A percentile compares a stretch with the other conserved stretches of the same genome.
Conservation (phyloP, 2,329 filamentous ascomycete genomes). For the Sclerotinia minor region DNA sequence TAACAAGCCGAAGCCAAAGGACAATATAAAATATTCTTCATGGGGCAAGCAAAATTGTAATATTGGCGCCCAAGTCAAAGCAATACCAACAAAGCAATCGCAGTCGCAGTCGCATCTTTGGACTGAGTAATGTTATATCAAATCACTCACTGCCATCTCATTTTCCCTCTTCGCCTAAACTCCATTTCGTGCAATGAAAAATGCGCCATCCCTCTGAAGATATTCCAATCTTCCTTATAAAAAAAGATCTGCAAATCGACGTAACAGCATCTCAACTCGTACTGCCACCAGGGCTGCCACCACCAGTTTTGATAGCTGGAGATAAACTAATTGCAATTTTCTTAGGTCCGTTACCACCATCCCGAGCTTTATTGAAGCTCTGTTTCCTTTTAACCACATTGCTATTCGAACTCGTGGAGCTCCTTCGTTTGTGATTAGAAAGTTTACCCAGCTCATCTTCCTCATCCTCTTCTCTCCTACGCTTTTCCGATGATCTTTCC, state of each 20-base stretch:
- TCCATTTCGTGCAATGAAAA: slow-evolving; percentile 19
- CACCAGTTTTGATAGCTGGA: slow-evolving; percentile 43
- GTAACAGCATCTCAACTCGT: slow-evolving; percentile 11
- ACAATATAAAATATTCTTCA: background rate
- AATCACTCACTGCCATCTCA: slow-evolving; percentile 11
- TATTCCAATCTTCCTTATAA: slow-evolving; percentile 7
- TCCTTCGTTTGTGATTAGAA: slow-evolving; percentile 61
- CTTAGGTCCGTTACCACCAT: slow-evolving; percentile 44
- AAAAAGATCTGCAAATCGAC: slow-evolving; percentile 8
- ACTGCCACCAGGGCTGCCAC: slow-evolving; percentile 32
- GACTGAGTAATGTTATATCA: slow-evolving; percentile 1
- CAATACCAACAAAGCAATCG: slow-evolving; percentile 12
- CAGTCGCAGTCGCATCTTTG: background rate
- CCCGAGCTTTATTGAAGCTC: slow-evolving; percentile 47
- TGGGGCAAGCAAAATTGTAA: background rate
- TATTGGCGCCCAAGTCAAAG: slow-evolving; percentile 2
- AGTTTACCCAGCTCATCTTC: slow-evolving; percentile 90
- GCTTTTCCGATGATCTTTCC: slow-evolving; percentile 83
- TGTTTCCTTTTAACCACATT: slow-evolving; percentile 47
- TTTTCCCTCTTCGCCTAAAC: slow-evolving; percentile 17
- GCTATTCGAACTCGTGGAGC: slow-evolving; percentile 48
- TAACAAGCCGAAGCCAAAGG: slow-evolving; percentile 8
- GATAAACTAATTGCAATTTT: slow-evolving; percentile 62
- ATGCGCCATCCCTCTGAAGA: slow-evolving; percentile 19
- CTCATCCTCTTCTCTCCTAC: slow-evolving; percentile 87